phyloP scores from a whole-genome alignment of 768 basidiomycete species.

The Leccinellum rugosiceps region DNA sequence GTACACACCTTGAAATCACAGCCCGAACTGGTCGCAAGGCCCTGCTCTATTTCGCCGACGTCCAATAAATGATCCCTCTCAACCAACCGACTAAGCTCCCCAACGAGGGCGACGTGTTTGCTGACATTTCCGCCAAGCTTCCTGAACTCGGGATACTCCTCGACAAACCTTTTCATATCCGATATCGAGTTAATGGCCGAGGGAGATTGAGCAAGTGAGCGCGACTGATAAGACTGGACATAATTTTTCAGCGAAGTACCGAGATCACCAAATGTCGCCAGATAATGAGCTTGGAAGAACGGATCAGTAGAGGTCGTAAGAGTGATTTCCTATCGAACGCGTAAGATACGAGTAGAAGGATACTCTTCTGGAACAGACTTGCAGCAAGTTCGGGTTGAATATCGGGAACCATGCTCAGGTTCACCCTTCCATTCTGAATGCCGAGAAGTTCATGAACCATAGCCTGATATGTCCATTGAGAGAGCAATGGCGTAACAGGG shows the following conservation, averaged over 20 bases:
- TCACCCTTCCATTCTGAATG: constrained; percentile 92
- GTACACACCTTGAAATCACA: constrained; percentile 76
- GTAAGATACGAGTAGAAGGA: constrained; percentile 9
- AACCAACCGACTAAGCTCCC: constrained; percentile 90
- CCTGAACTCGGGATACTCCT: constrained; percentile 97
- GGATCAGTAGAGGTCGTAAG: constrained; percentile 88
- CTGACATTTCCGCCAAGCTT: constrained; percentile 97
- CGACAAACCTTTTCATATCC: constrained; percentile 97
- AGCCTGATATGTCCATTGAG: constrained; percentile 99
- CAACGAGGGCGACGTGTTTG: constrained; percentile 96
- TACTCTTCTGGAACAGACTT: constrained; percentile 23
- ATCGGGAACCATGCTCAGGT: constrained; percentile 79
- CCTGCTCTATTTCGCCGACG: constrained; percentile 94
- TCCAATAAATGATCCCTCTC: constrained; percentile 82
- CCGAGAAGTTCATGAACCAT: constrained; percentile 97
- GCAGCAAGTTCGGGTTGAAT: constrained; percentile 84
- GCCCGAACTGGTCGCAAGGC: constrained; percentile 87
- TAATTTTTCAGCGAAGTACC: constrained; percentile 89
- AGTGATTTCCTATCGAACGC: constrained; percentile 74
- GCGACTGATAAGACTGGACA: constrained; percentile 88
- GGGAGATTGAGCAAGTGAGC: constrained; percentile 71
- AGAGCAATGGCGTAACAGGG: constrained; percentile 92
- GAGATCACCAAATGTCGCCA: constrained; percentile 95
- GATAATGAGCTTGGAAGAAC: constrained; percentile 88
- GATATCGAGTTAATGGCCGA: constrained; percentile 86